A percentile compares a stretch with the other conserved stretches of the same genome.
Evolutionary conservation across 352 stramenopile genomes (phyloP).

Genomic region (Pythium folliculosum): DNA sequence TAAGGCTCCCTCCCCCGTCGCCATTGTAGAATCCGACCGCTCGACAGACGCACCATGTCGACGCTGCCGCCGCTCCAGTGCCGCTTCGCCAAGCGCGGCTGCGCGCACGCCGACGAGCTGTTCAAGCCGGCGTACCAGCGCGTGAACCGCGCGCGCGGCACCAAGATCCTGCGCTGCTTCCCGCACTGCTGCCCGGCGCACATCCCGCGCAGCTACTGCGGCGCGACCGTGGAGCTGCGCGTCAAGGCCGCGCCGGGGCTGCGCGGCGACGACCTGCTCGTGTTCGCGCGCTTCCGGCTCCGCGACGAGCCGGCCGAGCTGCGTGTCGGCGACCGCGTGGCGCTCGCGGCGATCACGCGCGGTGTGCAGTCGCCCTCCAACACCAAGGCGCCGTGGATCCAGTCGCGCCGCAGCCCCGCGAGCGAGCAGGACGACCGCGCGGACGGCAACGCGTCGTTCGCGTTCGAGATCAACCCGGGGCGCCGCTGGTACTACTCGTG

Average conservation of each 20-base stretch:
- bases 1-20: background rate
- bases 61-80: background rate
- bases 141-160: conserved; percentile 21
- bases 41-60: background rate
- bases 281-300: conserved; percentile 16
- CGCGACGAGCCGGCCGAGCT: background rate
- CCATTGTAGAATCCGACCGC: background rate
- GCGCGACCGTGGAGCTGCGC: conserved; percentile 31
- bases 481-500: conserved; percentile 25
- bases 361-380: conserved; percentile 13
- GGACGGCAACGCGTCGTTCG: background rate
- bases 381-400: conserved; percentile 57
- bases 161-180: conserved; percentile 36
- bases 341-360: conserved; percentile 19
- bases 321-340: conserved; percentile 7
- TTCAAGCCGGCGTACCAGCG: conserved; percentile 27
- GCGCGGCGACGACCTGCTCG: background rate
- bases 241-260: conserved; percentile 5
- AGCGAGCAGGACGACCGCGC: background rate
- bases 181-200: conserved; percentile 43
- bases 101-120: conserved; percentile 18
- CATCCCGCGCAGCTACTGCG: conserved; percentile 43
- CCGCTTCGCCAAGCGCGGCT: conserved; percentile 20
- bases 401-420: background rate
- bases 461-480: conserved; percentile 22